Base-by-base conservation (phyloP, 495 filamentous ascomycete species). In the Aspergillus cristatus region DNA sequence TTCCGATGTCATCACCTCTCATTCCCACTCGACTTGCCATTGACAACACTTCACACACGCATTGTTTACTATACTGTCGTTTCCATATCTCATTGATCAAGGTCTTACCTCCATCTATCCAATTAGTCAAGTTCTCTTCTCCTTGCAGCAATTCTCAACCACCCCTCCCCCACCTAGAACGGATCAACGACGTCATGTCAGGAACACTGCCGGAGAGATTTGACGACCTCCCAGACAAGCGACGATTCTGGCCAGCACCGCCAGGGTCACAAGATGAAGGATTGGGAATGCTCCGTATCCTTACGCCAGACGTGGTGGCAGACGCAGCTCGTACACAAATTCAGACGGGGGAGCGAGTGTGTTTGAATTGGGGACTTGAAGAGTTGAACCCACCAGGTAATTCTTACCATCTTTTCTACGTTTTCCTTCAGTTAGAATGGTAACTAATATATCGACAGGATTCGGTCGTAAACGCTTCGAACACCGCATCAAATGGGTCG, bases 391-490 rank as follows among this genome's bases (percentile, higher is more conserved):
- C 60, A 10, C 63, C 65, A 38, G 62, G 62, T 66, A 51, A 12
- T 32, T 31, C 24, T 7, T 10, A 18, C 34, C 35, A 29, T 10
- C 20, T 16, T 16, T 29, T 17, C 28, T 40, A n/a, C n/a, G n/a
- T n/a, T n/a, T n/a, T n/a, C n/a, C 2, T n/a, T 39, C 22, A 13
- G n/a, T n/a, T n/a, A n/a, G n/a, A n/a, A n/a, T n/a, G n/a, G n/a
- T n/a, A n/a, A n/a, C n/a, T n/a, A n/a, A n/a, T n/a, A n/a, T n/a
- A n/a, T n/a, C n/a, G n/a, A n/a, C n/a, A 45, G 72, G 65, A 11
- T 79, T 79, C 51, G 59, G 58, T 3, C 72, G 75, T 34, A 68
- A 73, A 38, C 48, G 56, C 28, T 79, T 79, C 47, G 62, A 73
- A 33, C 75, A 78, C 43, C 49, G 60, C 35, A 72, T 79, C 51